Evolutionary conservation across 495 filamentous ascomycete species (phyloP).

Genomic region (Aspergillus cavernicola): DNA sequence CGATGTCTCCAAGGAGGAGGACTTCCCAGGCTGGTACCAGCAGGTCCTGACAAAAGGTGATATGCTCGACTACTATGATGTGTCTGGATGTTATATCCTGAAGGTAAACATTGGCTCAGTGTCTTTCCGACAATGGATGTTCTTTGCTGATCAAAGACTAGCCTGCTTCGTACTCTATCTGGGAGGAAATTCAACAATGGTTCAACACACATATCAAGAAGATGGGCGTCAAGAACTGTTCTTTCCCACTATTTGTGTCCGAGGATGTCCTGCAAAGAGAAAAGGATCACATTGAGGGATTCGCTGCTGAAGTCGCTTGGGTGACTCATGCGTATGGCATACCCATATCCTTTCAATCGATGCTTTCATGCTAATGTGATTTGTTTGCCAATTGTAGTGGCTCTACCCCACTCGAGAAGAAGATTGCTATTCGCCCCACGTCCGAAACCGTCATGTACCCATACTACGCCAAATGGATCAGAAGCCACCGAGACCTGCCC

Average conservation of each 20-base stretch:
- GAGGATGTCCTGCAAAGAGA: slow-evolving; percentile 86
- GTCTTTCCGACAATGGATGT: background rate
- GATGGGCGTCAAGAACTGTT: slow-evolving; percentile 89
- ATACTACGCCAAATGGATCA: slow-evolving; percentile 96
- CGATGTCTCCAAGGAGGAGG: slow-evolving; percentile 73
- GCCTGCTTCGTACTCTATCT: slow-evolving; percentile 80
- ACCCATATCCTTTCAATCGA: slow-evolving; percentile 4
- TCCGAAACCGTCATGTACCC: slow-evolving; percentile 93
- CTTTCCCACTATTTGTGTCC: slow-evolving; percentile 92
- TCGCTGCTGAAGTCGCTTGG: slow-evolving; percentile 97
- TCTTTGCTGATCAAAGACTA: slow-evolving; percentile 26
- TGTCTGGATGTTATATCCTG: slow-evolving; percentile 93
- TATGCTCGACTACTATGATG: slow-evolving; percentile 91
- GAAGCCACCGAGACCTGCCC: slow-evolving; percentile 88
- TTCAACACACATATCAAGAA: slow-evolving; percentile 84
- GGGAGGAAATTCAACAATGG: slow-evolving; percentile 87
- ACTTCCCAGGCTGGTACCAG: slow-evolving; percentile 93
- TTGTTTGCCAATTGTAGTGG: slow-evolving; percentile 40
- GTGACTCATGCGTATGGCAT: slow-evolving; percentile 83
- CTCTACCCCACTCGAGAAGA: slow-evolving; percentile 85
- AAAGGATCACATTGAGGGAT: slow-evolving; percentile 96
- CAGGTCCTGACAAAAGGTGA: slow-evolving; percentile 93
- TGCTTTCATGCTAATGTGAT: slow-evolving; percentile 21
- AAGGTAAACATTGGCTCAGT: slow-evolving; percentile 44
- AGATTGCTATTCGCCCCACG: slow-evolving; percentile 93